Evolutionary conservation across 495 filamentous ascomycete genomes (phyloP).

Genomic region (Talaromyces ruber): DNA sequence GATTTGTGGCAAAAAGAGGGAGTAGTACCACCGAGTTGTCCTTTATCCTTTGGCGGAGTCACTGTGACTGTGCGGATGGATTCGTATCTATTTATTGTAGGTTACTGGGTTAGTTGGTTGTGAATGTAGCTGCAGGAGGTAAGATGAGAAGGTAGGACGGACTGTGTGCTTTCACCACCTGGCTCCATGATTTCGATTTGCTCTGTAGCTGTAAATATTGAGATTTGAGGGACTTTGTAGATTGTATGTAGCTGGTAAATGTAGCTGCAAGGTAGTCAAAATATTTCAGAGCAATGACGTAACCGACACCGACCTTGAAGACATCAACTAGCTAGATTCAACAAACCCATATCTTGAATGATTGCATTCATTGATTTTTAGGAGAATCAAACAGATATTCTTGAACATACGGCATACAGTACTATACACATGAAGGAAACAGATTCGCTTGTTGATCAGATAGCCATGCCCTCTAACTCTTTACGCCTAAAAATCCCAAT

Average conservation of each 20-base stretch:
- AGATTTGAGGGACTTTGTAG: background rate
- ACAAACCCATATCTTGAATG: background rate
- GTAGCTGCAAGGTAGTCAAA: background rate
- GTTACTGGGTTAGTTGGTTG: background rate
- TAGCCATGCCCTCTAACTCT: background rate
- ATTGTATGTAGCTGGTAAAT: background rate
- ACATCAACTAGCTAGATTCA: background rate
- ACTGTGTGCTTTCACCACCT: slow-evolving; percentile 58
- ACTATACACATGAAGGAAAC: background rate
- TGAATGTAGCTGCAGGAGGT: background rate
- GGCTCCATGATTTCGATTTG: slow-evolving; percentile 21
- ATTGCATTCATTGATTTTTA: background rate
- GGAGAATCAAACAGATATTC: background rate
- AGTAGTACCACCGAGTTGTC: slow-evolving; percentile 48
- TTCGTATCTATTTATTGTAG: slow-evolving; percentile 47
- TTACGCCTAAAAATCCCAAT: background rate
- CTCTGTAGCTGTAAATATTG: background rate
- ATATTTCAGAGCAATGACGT: slow-evolving; percentile 3
- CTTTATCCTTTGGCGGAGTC: slow-evolving; percentile 44
- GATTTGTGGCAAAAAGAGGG: background rate
- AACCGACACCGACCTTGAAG: background rate
- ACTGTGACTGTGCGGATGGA: slow-evolving; percentile 40
- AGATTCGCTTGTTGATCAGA: background rate
- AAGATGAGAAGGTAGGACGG: slow-evolving; percentile 9
- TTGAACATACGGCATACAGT: background rate